phyloP scores from a whole-genome alignment of 495 filamentous ascomycete genomes.

The Talaromyces ruber region DNA sequence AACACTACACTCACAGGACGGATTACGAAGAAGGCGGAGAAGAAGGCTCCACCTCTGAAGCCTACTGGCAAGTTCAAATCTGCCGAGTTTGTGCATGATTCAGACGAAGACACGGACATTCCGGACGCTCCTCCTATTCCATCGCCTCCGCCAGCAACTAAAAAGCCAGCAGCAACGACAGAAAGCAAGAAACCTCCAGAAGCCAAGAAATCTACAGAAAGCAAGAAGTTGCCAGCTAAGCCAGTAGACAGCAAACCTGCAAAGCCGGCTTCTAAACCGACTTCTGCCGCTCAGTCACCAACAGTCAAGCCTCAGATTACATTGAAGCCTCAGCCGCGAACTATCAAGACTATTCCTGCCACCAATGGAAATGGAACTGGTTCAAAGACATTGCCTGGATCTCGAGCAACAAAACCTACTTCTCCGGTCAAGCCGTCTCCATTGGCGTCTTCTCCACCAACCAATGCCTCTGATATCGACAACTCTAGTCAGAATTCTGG shows the following conservation, averaged over 20 bases:
- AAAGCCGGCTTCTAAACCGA: conserved; percentile 10
- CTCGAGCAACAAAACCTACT: conserved; percentile 29
- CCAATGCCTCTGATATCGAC: conserved; percentile 61
- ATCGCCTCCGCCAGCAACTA: conserved; percentile 17
- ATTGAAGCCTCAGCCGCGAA: conserved; percentile 6
- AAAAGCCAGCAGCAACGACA: conserved; percentile 19
- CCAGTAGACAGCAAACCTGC: conserved; percentile 7
- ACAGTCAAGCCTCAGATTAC: conserved; percentile 12
- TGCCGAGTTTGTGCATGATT: conserved; percentile 66
- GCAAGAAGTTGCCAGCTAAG: conserved; percentile 7
- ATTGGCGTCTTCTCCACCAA: conserved; percentile 65
- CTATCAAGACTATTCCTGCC: conserved; percentile 7
- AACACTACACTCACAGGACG: conserved; percentile 38
- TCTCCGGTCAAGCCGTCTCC: conserved; percentile 68
- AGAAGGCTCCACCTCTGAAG: conserved; percentile 40
- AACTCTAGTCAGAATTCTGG: conserved; percentile 32
- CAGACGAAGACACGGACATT: conserved; percentile 59
- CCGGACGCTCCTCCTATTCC: conserved; percentile 33
- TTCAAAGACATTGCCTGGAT: conserved; percentile 25
- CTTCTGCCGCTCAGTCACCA: conserved; percentile 9
- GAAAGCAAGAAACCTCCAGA: conserved; percentile 13
- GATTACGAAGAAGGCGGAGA: conserved; percentile 40
- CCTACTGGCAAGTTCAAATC: conserved; percentile 52
- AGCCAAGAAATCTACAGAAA: conserved; percentile 13
- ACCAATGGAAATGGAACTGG: conserved; percentile 12